A percentile compares a stretch with the other conserved stretches of the same genome.
These are phyloP conservation scores for Sphaerosporella brunnea DNA, from an alignment of 495 filamentous ascomycete species.

Conservation along the genomic window DNA sequence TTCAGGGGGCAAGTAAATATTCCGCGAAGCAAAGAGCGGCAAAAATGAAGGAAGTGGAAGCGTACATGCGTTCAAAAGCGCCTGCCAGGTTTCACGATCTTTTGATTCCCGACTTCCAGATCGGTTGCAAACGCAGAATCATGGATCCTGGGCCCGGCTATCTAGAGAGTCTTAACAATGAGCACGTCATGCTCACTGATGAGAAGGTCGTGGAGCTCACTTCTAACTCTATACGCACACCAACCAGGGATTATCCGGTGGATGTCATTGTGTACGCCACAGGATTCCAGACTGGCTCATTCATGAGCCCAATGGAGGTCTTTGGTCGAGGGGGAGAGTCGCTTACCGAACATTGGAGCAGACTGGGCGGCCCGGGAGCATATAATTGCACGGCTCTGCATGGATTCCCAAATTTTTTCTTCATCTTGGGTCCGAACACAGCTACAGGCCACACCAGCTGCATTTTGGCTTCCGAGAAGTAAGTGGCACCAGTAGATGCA, in stretches of 20 bases:
- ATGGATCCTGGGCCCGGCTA: constrained; percentile 39
- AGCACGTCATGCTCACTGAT: constrained; percentile 38
- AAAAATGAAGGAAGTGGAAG: background rate
- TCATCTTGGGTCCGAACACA: constrained; percentile 48
- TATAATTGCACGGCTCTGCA: constrained; percentile 49
- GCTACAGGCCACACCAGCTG: constrained; percentile 46
- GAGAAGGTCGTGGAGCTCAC: constrained; percentile 26
- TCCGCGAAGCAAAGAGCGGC: background rate
- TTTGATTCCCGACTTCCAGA: constrained; percentile 41
- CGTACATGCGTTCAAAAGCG: constrained; percentile 33
- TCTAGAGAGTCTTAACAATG: constrained; percentile 36
- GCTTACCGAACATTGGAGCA: constrained; percentile 38
- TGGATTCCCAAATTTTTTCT: constrained; percentile 52
- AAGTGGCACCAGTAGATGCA: constrained; percentile 15
- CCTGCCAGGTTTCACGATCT: constrained; percentile 48
- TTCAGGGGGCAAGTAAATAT: background rate
- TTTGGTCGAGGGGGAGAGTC: constrained; percentile 33
- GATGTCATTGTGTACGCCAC: constrained; percentile 45
- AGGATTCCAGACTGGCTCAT: constrained; percentile 35
- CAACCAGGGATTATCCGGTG: constrained; percentile 31
- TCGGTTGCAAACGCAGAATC: constrained; percentile 47
- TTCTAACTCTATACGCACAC: constrained; percentile 21
- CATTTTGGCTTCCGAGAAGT: constrained; percentile 41
- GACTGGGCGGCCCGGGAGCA: constrained; percentile 39
- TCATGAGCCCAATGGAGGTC: constrained; percentile 29